Evolutionary conservation across 208 protist genomes (phyloP).

Genomic region (Leishmania major): DNA sequence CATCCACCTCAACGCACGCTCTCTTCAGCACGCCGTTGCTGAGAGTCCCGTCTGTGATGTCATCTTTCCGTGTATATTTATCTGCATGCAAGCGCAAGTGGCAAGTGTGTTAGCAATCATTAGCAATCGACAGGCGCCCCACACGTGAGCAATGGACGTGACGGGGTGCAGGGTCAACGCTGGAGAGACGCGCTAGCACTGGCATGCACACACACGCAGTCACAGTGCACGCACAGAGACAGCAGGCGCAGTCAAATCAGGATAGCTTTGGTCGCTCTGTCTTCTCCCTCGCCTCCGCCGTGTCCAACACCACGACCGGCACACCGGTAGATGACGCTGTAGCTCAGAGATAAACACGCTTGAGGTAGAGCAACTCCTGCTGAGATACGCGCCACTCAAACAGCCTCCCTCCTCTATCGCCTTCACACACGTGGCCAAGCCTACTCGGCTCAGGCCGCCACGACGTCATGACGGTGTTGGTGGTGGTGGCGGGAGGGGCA

Average conservation of each 20-base stretch:
- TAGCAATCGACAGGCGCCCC: not conserved
- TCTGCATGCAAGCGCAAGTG: not conserved
- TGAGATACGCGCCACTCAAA: not conserved
- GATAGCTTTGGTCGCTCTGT: not conserved
- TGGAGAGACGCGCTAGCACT: not conserved
- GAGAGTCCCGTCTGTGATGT: not conserved
- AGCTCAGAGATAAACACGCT: not conserved
- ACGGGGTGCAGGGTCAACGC: not conserved
- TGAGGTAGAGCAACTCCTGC: not conserved
- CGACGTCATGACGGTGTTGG: not conserved
- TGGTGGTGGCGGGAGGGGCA: not conserved
- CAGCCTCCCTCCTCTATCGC: not conserved
- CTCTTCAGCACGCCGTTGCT: not conserved
- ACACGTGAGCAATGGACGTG: not conserved
- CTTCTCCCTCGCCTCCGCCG: not conserved
- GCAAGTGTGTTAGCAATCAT: not conserved
- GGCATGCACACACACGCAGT: not conserved
- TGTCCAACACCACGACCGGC: not conserved
- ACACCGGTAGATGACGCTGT: not conserved
- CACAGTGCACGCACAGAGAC: not conserved
- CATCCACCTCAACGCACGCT: not conserved
- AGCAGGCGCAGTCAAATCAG: not conserved
- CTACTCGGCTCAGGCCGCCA: not conserved
- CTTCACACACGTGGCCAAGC: not conserved
- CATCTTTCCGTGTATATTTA: not conserved